phyloP scores from a whole-genome alignment of 805 yeast genomes.

The Pichia membranifaciens region DNA sequence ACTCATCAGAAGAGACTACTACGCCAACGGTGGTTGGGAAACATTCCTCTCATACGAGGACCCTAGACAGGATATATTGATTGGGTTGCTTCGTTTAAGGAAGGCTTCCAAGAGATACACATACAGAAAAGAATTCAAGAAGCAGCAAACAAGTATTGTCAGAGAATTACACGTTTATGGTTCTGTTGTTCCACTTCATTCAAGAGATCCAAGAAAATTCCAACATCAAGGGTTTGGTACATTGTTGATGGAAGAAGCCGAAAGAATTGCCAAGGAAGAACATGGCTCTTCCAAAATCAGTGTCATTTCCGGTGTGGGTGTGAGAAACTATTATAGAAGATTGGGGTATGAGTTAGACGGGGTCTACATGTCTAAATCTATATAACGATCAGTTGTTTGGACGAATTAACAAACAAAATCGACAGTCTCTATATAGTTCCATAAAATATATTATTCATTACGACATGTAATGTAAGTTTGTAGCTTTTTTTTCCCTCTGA shows the following conservation, averaged over 20 bases:
- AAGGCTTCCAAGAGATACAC: slow-evolving; percentile 87
- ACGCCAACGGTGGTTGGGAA: slow-evolving; percentile 99
- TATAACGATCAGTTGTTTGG: background rate
- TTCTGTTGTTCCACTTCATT: slow-evolving; percentile 92
- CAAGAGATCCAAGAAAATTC: slow-evolving; percentile 94
- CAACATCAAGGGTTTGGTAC: slow-evolving; percentile 99
- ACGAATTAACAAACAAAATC: background rate
- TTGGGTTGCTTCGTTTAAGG: slow-evolving; percentile 83
- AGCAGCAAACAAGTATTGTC: slow-evolving; percentile 87
- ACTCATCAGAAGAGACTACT: slow-evolving; percentile 88
- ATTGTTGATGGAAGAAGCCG: slow-evolving; percentile 96
- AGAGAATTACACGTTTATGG: slow-evolving; percentile 97
- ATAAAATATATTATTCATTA: too few species aligned
- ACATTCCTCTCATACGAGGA: slow-evolving; percentile 94
- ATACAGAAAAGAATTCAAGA: slow-evolving; percentile 78
- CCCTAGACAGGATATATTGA: slow-evolving; percentile 91
- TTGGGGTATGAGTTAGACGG: slow-evolving; percentile 92
- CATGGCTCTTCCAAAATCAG: slow-evolving; percentile 89
- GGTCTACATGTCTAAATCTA: slow-evolving; percentile 86
- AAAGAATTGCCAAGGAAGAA: slow-evolving; percentile 88
- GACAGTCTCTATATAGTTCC: background rate
- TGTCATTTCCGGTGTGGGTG: slow-evolving; percentile 97
- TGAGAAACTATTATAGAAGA: slow-evolving; percentile 88
- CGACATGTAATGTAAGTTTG: too few species aligned
- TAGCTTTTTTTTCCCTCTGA: too few species aligned